Evolutionary conservation across 345 rosid species (phyloP).

Genomic region (Trapa incisa): DNA sequence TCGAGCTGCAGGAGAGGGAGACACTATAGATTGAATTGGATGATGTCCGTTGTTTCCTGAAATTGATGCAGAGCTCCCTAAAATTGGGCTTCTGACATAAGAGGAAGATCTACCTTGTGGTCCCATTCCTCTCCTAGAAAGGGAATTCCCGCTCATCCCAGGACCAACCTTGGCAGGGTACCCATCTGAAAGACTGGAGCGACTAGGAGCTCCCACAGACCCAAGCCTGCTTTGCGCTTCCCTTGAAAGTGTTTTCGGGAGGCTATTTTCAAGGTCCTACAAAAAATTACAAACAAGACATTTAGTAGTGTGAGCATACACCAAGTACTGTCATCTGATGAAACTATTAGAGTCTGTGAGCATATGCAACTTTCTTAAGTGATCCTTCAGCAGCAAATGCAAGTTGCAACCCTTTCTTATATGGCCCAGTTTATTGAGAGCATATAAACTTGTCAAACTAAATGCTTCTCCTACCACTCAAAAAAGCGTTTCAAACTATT

Average conservation of each 20-base stretch:
- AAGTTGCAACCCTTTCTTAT: too few relatives aligned
- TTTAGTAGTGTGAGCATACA: neutral
- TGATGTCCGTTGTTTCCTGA: conserved; percentile 35
- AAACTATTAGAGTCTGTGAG: neutral
- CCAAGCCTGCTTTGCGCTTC: conserved; percentile 17
- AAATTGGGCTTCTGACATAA: conserved; percentile 25
- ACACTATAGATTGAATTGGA: conserved; percentile 25
- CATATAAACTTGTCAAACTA: too few relatives aligned
- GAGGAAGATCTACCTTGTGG: conserved; percentile 29
- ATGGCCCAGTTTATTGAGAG: too few relatives aligned
- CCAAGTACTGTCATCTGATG: neutral
- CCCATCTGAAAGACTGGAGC: conserved; percentile 32
- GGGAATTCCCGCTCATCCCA: conserved; percentile 25
- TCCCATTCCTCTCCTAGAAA: conserved; percentile 33
- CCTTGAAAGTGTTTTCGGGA: conserved; percentile 23
- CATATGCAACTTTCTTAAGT: too few relatives aligned
- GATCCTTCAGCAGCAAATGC: too few relatives aligned
- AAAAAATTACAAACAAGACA: neutral
- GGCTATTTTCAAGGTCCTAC: conserved; percentile 15
- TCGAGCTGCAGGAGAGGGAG: conserved; percentile 21
- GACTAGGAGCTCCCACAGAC: conserved; percentile 18
- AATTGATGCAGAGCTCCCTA: conserved; percentile 28
- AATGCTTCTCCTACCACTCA: too few relatives aligned
- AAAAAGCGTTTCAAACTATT: too few relatives aligned
- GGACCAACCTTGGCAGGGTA: conserved; percentile 28